Conservation (phyloP, 2,329 filamentous ascomycete species). For the Paraphaeosphaeria minitans region DNA sequence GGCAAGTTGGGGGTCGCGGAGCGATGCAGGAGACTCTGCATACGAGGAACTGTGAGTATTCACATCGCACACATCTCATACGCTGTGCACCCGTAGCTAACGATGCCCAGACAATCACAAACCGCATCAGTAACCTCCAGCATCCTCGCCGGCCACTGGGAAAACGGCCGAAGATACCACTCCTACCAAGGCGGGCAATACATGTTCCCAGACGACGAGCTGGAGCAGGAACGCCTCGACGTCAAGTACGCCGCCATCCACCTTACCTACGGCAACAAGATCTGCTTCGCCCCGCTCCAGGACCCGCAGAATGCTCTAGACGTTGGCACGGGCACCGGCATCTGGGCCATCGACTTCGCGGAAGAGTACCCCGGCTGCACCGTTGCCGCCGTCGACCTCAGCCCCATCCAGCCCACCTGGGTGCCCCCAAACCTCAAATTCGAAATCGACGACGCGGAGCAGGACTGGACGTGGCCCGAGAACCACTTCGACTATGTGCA, state of each 20-base stretch:
- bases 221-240: conserved; percentile 29
- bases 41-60: conserved; percentile 23
- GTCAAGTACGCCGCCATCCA: conserved; percentile 32
- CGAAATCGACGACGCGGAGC: conserved; percentile 37
- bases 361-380: conserved; percentile 29
- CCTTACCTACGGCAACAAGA: conserved; percentile 20
- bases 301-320: conserved; percentile 36
- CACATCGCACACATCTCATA: background rate
- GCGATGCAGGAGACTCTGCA: conserved; percentile 26
- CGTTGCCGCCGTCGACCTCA: conserved; percentile 39
- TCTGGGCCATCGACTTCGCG: conserved; percentile 44
- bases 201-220: conserved; percentile 32
- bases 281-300: conserved; percentile 34
- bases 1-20: conserved; percentile 16
- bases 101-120: conserved; percentile 17
- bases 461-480: conserved; percentile 30
- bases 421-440: conserved; percentile 35
- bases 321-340: conserved; percentile 21
- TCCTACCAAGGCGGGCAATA: conserved; percentile 24
- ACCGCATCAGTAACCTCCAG: conserved; percentile 36
- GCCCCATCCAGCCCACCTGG: conserved; percentile 43
- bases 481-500: conserved; percentile 22
- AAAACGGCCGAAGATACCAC: conserved; percentile 37
- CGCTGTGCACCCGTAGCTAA: background rate
- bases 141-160: conserved; percentile 33